These are phyloP conservation scores for Beta vulgaris DNA, from an alignment of 148 eudicot species.

Conservation along the genomic window DNA sequence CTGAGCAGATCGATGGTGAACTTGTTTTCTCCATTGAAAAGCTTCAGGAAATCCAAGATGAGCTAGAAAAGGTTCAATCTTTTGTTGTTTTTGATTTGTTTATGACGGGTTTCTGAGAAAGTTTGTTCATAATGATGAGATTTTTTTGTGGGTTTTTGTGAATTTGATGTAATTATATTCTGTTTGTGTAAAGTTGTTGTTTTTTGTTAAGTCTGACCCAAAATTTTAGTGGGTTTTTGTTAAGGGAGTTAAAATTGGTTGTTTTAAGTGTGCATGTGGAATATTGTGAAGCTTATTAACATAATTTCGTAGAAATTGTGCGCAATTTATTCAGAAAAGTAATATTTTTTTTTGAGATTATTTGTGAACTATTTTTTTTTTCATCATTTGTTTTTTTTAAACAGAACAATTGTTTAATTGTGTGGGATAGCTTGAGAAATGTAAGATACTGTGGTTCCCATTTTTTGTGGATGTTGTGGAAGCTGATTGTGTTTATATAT, in stretches of 20 bases:
- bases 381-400: not conserved
- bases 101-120: not conserved
- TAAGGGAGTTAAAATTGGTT: not conserved
- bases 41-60: constrained; percentile 90
- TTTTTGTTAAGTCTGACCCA: not conserved
- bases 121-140: not conserved
- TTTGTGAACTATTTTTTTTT: not conserved
- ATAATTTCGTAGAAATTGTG: not conserved
- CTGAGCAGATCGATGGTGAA: constrained; percentile 52
- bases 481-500: not conserved
- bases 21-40: constrained; percentile 72
- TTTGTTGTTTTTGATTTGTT: not conserved
- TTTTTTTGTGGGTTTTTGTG: constrained; percentile 1
- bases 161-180: not conserved
- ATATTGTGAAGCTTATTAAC: not conserved
- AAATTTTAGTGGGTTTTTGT: not conserved
- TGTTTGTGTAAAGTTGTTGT: not conserved
- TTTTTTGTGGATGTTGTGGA: not conserved
- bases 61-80: constrained; percentile 73
- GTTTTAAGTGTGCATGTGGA: not conserved
- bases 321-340: too few species aligned
- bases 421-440: not conserved
- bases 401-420: not conserved
- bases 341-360: too few species aligned
- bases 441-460: not conserved